Conservation (phyloP, 208 protist species). For the Wallacemonas sp. region DNA sequence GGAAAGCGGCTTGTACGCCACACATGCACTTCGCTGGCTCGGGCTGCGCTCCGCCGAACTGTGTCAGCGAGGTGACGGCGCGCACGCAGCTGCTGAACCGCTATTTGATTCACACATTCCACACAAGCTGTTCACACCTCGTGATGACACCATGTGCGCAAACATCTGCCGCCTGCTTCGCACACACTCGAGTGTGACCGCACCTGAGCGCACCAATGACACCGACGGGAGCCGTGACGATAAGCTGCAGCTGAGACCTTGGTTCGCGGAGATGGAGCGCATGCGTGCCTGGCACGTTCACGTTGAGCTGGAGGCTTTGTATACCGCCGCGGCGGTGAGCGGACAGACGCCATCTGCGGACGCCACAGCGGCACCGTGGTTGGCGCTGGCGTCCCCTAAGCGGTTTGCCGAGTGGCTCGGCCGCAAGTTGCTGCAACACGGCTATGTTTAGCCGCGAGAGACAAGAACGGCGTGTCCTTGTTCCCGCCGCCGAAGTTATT, state of each 20-base stretch:
- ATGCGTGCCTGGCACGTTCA: conserved; percentile 33
- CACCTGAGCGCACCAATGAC: no score
- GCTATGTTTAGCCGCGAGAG: conserved; percentile 23
- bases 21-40: conserved; percentile 47
- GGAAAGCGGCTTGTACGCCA: conserved; percentile 22
- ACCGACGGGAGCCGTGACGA: background rate
- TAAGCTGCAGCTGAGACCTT: background rate
- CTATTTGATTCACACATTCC: conserved; percentile 17
- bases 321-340: conserved; percentile 1
- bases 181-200: background rate
- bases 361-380: background rate
- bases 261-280: conserved; percentile 22
- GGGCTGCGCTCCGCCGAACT: conserved; percentile 27
- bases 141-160: conserved; percentile 48
- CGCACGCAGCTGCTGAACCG: background rate
- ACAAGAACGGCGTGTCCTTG: no score
- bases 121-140: conserved; percentile 37
- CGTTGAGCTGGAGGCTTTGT: conserved; percentile 46
- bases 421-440: conserved; percentile 29
- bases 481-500: no score
- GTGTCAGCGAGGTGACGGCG: background rate
- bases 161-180: conserved; percentile 19
- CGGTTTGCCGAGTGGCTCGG: conserved; percentile 36
- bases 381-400: background rate
- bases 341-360: no score